These are phyloP conservation scores for Lecanicillium sp. DNA, from an alignment of 2,329 filamentous ascomycete species.

Conservation along the genomic window DNA sequence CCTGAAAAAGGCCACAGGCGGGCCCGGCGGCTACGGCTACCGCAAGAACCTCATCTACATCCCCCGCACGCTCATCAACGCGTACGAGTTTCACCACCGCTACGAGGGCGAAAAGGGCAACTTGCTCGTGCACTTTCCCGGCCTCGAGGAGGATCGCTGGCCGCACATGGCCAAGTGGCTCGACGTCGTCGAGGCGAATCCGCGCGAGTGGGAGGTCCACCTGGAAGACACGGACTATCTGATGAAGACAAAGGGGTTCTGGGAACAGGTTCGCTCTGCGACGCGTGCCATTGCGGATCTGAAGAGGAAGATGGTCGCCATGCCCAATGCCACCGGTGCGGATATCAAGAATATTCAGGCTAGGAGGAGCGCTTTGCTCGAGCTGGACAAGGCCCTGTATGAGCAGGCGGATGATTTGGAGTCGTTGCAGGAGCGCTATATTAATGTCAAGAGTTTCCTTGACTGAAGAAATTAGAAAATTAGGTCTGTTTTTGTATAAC, in stretches of 20 bases:
- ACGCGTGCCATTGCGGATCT: background rate
- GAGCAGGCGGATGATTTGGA: slow-evolving; percentile 1
- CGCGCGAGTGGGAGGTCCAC: background rate
- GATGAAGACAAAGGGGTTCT: background rate
- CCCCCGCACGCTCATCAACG: background rate
- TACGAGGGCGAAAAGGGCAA: background rate
- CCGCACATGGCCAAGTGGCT: background rate
- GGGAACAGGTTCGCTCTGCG: background rate
- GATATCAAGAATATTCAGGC: background rate
- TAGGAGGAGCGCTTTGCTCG: background rate
- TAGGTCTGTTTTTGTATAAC: no score
- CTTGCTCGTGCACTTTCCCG: background rate
- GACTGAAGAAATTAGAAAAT: no score
- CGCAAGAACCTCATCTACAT: background rate
- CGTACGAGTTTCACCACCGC: background rate
- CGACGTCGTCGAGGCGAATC: background rate
- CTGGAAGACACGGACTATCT: background rate
- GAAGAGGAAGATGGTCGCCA: background rate
- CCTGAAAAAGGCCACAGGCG: background rate
- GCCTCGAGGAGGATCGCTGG: background rate
- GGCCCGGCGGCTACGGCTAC: background rate
- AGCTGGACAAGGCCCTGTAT: background rate
- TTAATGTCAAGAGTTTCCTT: no score
- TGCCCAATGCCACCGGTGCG: background rate
- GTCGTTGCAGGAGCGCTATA: background rate